Conservation (phyloP, 345 rosid genomes). For the Pseudoturritis turrita region DNA sequence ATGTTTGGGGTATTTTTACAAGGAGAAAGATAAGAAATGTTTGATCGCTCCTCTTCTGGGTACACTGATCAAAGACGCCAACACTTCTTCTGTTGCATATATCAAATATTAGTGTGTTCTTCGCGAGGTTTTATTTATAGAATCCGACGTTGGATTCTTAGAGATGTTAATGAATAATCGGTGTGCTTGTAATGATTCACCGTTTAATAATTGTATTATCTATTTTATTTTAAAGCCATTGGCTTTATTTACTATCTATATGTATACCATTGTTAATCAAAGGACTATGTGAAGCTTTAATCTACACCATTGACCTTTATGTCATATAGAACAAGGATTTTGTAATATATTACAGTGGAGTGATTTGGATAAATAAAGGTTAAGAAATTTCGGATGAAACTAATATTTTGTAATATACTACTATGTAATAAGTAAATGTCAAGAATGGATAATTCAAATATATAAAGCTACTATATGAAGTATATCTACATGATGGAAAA, state of each 20-base stretch:
- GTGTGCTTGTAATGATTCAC: not conserved
- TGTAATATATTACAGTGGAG: too few relatives aligned
- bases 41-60: constrained; percentile 31
- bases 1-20: constrained; percentile 59
- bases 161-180: not conserved
- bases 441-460: too few relatives aligned
- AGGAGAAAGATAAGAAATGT: constrained; percentile 39
- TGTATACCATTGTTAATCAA: not conserved
- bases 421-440: too few relatives aligned
- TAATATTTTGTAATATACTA: too few relatives aligned
- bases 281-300: too few relatives aligned
- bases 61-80: constrained; percentile 22
- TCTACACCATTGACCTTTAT: too few relatives aligned
- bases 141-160: not conserved
- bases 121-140: not conserved
- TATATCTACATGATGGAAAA: too few relatives aligned
- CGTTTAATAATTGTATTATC: not conserved
- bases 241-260: not conserved
- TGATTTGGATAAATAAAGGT: too few relatives aligned
- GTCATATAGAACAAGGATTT: too few relatives aligned
- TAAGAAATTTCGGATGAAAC: too few relatives aligned
- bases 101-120: constrained; percentile 20
- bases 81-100: constrained; percentile 30
- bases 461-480: too few relatives aligned
- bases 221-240: not conserved